Evolutionary conservation across 306 rosid genomes (phyloP).

Genomic region (Chamaecrista fasciculata): DNA sequence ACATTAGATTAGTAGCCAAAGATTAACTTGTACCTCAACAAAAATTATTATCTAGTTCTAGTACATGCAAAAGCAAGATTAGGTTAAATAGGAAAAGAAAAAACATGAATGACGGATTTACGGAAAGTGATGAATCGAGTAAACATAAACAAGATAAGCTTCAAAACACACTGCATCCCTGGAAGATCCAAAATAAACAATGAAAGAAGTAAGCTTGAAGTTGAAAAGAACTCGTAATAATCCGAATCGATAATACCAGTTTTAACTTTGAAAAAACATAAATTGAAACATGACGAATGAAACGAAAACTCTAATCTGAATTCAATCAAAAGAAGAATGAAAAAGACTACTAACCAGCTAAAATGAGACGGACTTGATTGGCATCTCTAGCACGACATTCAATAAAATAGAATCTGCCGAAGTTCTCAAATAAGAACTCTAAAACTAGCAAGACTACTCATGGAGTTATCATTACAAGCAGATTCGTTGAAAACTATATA

Average conservation of each 20-base stretch:
- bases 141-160: constrained; percentile 15
- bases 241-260: constrained; percentile 17
- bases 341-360: constrained; percentile 44
- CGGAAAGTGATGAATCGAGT: constrained; percentile 28
- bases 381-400: constrained; percentile 43
- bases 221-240: constrained; percentile 20
- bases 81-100: not conserved
- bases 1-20: too few species aligned
- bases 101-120: not conserved
- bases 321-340: not conserved
- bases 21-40: too few species aligned
- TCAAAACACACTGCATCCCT: not conserved
- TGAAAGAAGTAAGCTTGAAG: constrained; percentile 23
- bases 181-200: constrained; percentile 45
- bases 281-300: constrained; percentile 21
- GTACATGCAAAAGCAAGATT: too few species aligned
- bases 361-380: constrained; percentile 30
- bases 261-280: constrained; percentile 31
- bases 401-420: constrained; percentile 43
- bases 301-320: constrained; percentile 28
- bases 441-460: constrained; percentile 37
- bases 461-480: constrained; percentile 35
- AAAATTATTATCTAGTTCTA: too few species aligned
- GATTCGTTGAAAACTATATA: constrained; percentile 36
- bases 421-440: constrained; percentile 35